Evolutionary conservation across 352 stramenopile genomes (phyloP).

Genomic region (Phytophthora tubulina): DNA sequence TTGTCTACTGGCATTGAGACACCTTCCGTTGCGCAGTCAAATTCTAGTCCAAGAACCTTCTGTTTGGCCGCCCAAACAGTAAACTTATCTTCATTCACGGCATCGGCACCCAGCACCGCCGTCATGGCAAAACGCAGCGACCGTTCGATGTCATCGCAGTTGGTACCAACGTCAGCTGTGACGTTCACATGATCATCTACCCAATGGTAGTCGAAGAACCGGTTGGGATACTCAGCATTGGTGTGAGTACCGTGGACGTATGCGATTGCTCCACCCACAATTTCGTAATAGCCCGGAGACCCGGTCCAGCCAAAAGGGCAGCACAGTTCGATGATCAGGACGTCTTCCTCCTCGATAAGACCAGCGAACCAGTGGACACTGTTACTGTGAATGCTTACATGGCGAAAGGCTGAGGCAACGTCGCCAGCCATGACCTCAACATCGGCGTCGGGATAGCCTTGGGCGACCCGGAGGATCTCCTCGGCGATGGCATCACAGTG

Average conservation of each 20-base stretch:
- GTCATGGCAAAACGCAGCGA: not conserved
- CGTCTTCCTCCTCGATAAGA: not conserved
- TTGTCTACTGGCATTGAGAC: not conserved
- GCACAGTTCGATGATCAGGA: not conserved
- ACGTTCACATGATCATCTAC: not conserved
- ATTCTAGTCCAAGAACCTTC: not conserved
- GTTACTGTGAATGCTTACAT: not conserved
- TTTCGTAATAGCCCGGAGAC: not conserved
- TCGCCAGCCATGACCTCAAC: not conserved
- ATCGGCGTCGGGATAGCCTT: not conserved
- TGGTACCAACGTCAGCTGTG: not conserved
- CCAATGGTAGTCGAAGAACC: not conserved
- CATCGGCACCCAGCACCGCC: not conserved
- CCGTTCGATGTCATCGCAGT: not conserved
- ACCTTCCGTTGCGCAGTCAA: no score
- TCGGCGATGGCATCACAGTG: not conserved
- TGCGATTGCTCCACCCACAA: not conserved
- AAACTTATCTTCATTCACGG: constrained; percentile 1
- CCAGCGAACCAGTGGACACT: not conserved
- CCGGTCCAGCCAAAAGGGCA: not conserved
- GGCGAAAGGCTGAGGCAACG: not conserved
- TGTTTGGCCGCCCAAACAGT: not conserved
- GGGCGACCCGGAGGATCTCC: not conserved
- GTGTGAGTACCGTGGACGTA: not conserved
- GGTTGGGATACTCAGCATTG: not conserved